Percentiles rank a stretch among this genome's conserved stretches.
Evolutionary conservation across 257 asterid genomes (phyloP).

Genomic region (Nicotiana noctiflora): DNA sequence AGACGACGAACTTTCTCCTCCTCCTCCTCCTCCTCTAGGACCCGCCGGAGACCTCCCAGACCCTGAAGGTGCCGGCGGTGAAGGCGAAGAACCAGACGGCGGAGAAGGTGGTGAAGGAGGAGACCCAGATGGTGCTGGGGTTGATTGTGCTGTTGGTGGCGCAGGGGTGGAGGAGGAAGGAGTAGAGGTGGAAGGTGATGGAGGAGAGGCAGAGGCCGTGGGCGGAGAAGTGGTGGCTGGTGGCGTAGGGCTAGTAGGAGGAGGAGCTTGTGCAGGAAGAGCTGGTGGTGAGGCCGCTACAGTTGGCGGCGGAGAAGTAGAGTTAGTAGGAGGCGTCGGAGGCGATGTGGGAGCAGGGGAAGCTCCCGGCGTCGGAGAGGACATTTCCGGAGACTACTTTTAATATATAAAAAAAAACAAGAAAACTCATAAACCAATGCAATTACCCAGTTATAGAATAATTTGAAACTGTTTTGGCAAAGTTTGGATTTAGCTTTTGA

Average conservation of each 20-base stretch:
- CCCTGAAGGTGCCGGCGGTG: slow-evolving; percentile 27
- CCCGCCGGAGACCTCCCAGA: neutral
- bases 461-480: neutral
- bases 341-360: slow-evolving; percentile 43
- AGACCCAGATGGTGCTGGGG: slow-evolving; percentile 12
- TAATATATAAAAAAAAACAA: neutral
- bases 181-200: slow-evolving; percentile 30
- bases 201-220: slow-evolving; percentile 23
- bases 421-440: neutral
- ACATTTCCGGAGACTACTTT: slow-evolving; percentile 14
- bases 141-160: slow-evolving; percentile 17
- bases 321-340: slow-evolving; percentile 22
- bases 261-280: slow-evolving; percentile 19
- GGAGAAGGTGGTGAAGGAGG: slow-evolving; percentile 22
- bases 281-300: slow-evolving; percentile 22
- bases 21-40: slow-evolving; percentile 11
- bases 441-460: neutral
- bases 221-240: slow-evolving; percentile 30
- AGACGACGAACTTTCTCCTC: neutral
- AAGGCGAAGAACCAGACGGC: slow-evolving; percentile 21
- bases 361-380: slow-evolving; percentile 46
- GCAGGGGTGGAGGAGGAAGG: slow-evolving; percentile 21
- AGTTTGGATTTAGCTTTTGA: neutral
- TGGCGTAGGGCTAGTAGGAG: slow-evolving; percentile 37
- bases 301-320: slow-evolving; percentile 36